Base-by-base conservation (phyloP, 2,329 filamentous ascomycete genomes). In the Basipetospora sp. region DNA sequence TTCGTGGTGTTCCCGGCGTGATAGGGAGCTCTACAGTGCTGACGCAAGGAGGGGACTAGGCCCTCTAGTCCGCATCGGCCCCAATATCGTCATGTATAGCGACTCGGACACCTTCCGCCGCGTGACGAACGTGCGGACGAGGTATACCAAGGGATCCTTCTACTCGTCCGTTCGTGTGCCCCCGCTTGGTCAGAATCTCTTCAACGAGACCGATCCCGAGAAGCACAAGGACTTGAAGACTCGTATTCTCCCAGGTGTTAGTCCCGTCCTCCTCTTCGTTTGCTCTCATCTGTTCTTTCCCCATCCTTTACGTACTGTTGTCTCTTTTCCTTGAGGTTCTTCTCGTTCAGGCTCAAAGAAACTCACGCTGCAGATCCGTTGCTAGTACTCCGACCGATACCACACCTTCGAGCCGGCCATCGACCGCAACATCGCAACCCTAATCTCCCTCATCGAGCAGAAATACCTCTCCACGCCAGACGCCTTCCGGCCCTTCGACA, bases 121-220 rank as follows among this genome's bases (percentile, higher is more conserved):
- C 48, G 62, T 60, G 46, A 64, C 56, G 49, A 58, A 51, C 34
- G 55, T 57, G 4, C 56, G 57, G 3, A 54, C 53, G 3, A 22
- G 18, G 34, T 68, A 66, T 34, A 59, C 54, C 3, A 48, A 53
- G 14, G 67, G 62, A 60, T 67, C 56, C 40, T 61, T 59, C 16
- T 59, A 64, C 28, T 57, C 59, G 3, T 55, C 61, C 30, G 60
- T 63, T 3, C 56, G 70, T 18, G 64, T 73, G 41, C 59, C 64
- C 4, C 59, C 61, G 1, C 53, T 57, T 4, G 65, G 13, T 9
- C n/a, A 74, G 45, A 71, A 67, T 39, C 55, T 74, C 25, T 71
- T 75, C 41, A 65, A 59, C 2, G 58, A 67, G 44, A 60, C 60
- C 4, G 56, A 72, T 41, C 65, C 63, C 30, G 57, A 55, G 4